Evolutionary conservation across 129 eudicot species (phyloP).

Genomic region (Kitagawia praeruptora): DNA sequence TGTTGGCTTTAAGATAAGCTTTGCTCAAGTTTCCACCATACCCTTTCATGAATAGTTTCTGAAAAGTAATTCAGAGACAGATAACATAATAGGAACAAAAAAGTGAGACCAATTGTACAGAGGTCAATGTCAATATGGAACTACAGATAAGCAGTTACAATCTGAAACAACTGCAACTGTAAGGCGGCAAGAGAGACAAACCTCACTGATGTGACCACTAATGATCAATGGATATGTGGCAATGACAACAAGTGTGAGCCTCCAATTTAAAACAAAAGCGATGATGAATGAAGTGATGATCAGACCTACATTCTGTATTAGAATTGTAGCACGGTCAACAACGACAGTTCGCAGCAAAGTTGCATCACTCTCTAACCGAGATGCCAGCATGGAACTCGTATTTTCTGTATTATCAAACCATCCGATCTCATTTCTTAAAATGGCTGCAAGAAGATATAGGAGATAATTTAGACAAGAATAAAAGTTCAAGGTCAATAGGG

Average conservation of each 20-base stretch:
- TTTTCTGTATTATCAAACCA: slow-evolving; percentile 87
- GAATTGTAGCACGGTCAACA: slow-evolving; percentile 80
- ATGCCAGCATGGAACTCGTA: slow-evolving; percentile 92
- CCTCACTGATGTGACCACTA: slow-evolving; percentile 98
- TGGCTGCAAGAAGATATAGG: slow-evolving; percentile 48
- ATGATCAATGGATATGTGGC: slow-evolving; percentile 86
- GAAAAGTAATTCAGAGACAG: slow-evolving; percentile 11
- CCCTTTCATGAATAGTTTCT: slow-evolving; percentile 99
- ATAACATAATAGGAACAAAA: not conserved
- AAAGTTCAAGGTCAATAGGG: not conserved
- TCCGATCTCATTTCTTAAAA: slow-evolving; percentile 89
- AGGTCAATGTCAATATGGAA: not conserved
- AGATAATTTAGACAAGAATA: not conserved
- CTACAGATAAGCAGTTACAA: not conserved
- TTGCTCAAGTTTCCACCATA: slow-evolving; percentile 89
- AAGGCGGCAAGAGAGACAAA: slow-evolving; percentile 14
- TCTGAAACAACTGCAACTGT: not conserved
- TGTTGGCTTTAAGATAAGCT: slow-evolving; percentile 96
- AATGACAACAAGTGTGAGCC: slow-evolving; percentile 80
- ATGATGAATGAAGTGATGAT: slow-evolving; percentile 77
- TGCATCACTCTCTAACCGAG: slow-evolving; percentile 92
- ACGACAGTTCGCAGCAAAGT: slow-evolving; percentile 75
- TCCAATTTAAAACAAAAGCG: slow-evolving; percentile 90
- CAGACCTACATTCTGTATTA: slow-evolving; percentile 79
- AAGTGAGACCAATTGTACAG: not conserved